These are phyloP conservation scores for Neobulgaria alba DNA, from an alignment of 2,329 filamentous ascomycete genomes.

Conservation along the genomic window DNA sequence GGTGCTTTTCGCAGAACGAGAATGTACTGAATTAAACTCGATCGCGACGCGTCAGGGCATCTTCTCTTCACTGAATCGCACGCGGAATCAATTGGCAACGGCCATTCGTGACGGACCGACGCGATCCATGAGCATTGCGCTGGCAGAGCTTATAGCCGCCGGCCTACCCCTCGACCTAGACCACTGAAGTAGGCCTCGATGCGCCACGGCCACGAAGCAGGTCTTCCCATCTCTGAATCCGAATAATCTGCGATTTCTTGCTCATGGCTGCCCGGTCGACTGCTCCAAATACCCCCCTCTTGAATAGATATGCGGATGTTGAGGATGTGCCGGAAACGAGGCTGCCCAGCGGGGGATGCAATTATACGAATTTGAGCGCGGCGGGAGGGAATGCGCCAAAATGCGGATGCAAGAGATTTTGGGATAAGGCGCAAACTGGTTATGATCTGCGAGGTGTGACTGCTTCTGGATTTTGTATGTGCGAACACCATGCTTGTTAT, in stretches of 20 bases:
- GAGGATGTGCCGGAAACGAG: slow-evolving; percentile 14
- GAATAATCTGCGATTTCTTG: slow-evolving; percentile 6
- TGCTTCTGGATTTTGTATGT: slow-evolving; percentile 35
- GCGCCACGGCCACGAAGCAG: slow-evolving; percentile 14
- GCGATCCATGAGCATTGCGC: slow-evolving; percentile 8
- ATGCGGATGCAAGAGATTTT: slow-evolving; percentile 47
- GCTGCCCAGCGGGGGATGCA: slow-evolving; percentile 42
- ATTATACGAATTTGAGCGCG: slow-evolving; percentile 38
- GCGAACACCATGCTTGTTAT: slow-evolving; percentile 49
- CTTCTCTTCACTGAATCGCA: slow-evolving; percentile 2
- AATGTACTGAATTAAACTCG: slow-evolving; percentile 14
- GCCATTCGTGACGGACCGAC: slow-evolving; percentile 2
- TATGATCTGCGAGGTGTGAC: slow-evolving; percentile 2
- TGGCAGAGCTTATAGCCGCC: slow-evolving; percentile 12
- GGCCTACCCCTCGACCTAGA: slow-evolving; percentile 11
- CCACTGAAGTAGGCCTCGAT: slow-evolving; percentile 13
- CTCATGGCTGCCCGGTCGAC: slow-evolving; percentile 25
- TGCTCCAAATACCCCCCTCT: slow-evolving; percentile 24
- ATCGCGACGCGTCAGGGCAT: slow-evolving; percentile 20
- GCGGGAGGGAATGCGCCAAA: slow-evolving; percentile 33
- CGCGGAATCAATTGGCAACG: slow-evolving; percentile 6
- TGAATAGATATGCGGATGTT: slow-evolving; percentile 18
- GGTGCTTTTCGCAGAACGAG: slow-evolving; percentile 10
- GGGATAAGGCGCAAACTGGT: slow-evolving; percentile 30
- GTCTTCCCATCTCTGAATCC: slow-evolving; percentile 8